phyloP scores from a whole-genome alignment of 1,284 basidiomycete genomes.

The Mycena sp. region DNA sequence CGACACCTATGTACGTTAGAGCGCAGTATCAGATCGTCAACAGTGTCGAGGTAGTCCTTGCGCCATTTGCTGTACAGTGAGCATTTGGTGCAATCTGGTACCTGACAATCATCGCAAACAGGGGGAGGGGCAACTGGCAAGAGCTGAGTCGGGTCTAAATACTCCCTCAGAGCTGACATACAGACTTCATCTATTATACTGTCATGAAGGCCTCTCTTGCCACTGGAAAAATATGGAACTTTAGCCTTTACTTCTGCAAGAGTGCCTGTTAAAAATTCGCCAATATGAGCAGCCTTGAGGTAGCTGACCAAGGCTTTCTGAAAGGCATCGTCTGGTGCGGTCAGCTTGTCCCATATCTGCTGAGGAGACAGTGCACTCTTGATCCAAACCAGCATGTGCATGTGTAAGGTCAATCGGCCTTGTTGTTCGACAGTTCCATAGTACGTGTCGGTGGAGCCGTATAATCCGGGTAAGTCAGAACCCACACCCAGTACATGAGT shows the following conservation, averaged over 20 bases:
- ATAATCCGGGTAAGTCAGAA: neutral
- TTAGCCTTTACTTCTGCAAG: neutral
- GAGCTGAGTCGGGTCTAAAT: neutral
- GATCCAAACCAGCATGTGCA: constrained; percentile 16
- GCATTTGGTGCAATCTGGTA: neutral
- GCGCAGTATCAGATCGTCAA: neutral
- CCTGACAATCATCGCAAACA: neutral
- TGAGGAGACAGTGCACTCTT: constrained; percentile 1
- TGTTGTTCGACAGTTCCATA: constrained; percentile 36
- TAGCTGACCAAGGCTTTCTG: neutral
- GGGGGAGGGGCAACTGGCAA: neutral
- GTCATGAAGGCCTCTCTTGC: neutral
- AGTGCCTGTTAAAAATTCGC: neutral
- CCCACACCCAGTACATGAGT: constrained; percentile 33
- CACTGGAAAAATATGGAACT: neutral
- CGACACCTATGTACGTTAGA: constrained; percentile 9
- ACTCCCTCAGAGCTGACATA: neutral
- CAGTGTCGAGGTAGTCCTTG: neutral
- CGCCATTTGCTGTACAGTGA: neutral
- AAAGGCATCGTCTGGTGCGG: neutral
- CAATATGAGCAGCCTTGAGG: constrained; percentile 37
- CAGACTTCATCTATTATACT: neutral
- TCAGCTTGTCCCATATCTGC: neutral
- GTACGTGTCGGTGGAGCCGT: constrained; percentile 35
- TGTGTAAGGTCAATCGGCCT: constrained; percentile 6